Evolutionary conservation across 2,329 filamentous ascomycete species (phyloP).

Genomic region (Fusarium sterilihyphosum): DNA sequence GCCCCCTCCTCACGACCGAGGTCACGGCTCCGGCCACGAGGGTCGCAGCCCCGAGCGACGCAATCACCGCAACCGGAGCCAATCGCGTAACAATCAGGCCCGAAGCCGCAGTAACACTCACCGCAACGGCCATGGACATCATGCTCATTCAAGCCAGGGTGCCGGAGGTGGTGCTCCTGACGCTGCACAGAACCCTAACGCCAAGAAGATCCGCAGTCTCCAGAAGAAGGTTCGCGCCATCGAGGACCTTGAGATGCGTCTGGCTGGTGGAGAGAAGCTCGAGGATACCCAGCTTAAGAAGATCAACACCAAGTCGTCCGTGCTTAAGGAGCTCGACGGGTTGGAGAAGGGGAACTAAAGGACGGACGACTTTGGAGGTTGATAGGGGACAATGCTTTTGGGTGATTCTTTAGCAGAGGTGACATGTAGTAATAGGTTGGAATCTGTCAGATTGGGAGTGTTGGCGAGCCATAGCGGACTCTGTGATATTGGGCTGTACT

Average conservation of each 20-base stretch:
- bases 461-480: constrained; percentile 18
- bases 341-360: constrained; percentile 53
- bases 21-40: constrained; percentile 57
- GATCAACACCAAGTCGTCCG: constrained; percentile 86
- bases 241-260: constrained; percentile 96
- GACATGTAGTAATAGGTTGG: constrained; percentile 8
- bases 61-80: constrained; percentile 56
- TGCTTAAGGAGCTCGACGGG: constrained; percentile 82
- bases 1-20: constrained; percentile 54
- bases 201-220: constrained; percentile 93
- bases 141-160: constrained; percentile 42
- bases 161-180: constrained; percentile 59
- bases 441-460: constrained; percentile 16
- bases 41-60: constrained; percentile 75
- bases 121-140: constrained; percentile 42
- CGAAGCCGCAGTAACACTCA: constrained; percentile 63
- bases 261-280: constrained; percentile 92
- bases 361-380: neutral
- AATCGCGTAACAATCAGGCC: constrained; percentile 63
- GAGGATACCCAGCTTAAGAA: constrained; percentile 99
- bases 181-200: constrained; percentile 73
- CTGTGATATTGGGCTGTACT: constrained; percentile 22
- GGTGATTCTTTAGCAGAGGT: neutral
- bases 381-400: constrained; percentile 3
- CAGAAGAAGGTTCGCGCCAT: constrained; percentile 98